Base-by-base conservation (phyloP, 805 yeast species). In the Tetrapisispora iriomotensis region DNA sequence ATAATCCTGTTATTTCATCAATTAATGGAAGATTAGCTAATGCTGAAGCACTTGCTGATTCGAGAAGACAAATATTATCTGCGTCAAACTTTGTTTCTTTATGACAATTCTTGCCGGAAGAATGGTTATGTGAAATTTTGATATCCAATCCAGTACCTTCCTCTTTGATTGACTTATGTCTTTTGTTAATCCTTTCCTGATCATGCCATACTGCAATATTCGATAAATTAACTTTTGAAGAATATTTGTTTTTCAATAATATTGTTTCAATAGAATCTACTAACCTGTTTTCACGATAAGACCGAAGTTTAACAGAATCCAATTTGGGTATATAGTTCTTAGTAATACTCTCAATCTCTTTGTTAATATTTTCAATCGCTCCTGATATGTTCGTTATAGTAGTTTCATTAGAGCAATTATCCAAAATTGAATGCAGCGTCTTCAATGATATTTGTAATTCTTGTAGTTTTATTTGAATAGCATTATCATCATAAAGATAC, bases 1-100 rank as follows among this genome's bases (percentile, higher is more conserved):
- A 58, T 20, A 59, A 40, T 5, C 64, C 64, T 35, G 53, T 54
- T 22, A 51, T 31, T 23, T 50, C 57, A 39, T 58, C 61, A 12
- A 59, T 45, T 19, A 56, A 34, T 2, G 61, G 60, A 20, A 50
- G 43, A 24, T 48, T 31, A 2, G 42, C 24, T 15, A 29, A 24
- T 13, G 20, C 15, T 3, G 21, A 9, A 8, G 14, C 22, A 8
- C 21, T 14, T 34, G 8, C 27, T 15, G 15, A 17, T 1, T 24
- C 17, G n/a, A 34, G 3, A 19, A 26, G 12, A 3, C 22, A 7
- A 22, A 28, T 2, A 15, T 36, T 20, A 22, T 29, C 15, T 21
- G 14, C 3, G 21, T 12, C 4, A 9, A 28, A n/a, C 8, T 20
- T n/a, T n/a, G n/a, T n/a, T n/a, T n/a, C n/a, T n/a, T n/a, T n/a